Percentiles rank a stretch among this genome's conserved stretches.
phyloP scores from a whole-genome alignment of 2,329 filamentous ascomycete genomes.

The Pseudogymnoascus sp. region DNA sequence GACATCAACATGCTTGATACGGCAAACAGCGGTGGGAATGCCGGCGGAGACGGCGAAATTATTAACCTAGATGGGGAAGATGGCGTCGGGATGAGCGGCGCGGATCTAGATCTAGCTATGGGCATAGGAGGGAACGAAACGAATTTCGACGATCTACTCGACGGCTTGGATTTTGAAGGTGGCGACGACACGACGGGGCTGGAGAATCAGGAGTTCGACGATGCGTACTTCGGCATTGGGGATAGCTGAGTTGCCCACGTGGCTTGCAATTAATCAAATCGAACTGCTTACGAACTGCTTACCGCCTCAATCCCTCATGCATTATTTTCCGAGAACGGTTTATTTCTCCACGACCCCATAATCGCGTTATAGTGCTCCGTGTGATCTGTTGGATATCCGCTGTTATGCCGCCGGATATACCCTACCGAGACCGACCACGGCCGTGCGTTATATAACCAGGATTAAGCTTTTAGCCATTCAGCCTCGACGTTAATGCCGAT shows the following conservation, averaged over 20 bases:
- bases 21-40: slow-evolving; percentile 12
- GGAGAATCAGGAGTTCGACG: slow-evolving; percentile 25
- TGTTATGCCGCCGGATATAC: background rate
- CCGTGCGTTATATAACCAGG: background rate
- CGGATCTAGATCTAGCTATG: slow-evolving; percentile 46
- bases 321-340: background rate
- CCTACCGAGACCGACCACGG: background rate
- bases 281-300: background rate
- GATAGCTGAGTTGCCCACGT: slow-evolving; percentile 2
- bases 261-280: background rate
- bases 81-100: slow-evolving; percentile 15
- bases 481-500: background rate
- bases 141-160: slow-evolving; percentile 22
- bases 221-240: slow-evolving; percentile 24
- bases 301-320: background rate
- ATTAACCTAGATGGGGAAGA: slow-evolving; percentile 17
- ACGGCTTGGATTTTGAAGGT: slow-evolving; percentile 20
- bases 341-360: background rate
- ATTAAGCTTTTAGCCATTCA: slow-evolving; percentile 5
- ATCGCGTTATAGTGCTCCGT: background rate
- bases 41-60: slow-evolving; percentile 7
- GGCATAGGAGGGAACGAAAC: slow-evolving; percentile 30
- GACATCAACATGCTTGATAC: slow-evolving; percentile 19
- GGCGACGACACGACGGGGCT: slow-evolving; percentile 17
- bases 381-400: background rate